phyloP scores from a whole-genome alignment of 75 land plant genomes.

The Pinus albicaulis region DNA sequence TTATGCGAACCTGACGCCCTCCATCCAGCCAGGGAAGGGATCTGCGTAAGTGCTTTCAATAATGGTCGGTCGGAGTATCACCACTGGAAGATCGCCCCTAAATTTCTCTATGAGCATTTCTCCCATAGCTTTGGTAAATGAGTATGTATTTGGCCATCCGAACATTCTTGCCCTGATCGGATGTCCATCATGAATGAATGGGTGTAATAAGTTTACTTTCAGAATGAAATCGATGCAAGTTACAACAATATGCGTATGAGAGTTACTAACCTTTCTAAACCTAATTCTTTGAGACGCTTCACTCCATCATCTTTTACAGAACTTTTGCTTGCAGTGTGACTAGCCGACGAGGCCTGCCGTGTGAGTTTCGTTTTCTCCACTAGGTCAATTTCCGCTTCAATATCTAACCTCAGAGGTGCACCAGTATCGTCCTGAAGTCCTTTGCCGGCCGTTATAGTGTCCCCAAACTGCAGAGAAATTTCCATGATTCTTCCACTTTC shows the following conservation, averaged over 20 bases:
- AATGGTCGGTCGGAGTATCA: constrained; percentile 65
- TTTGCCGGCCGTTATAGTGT: background rate
- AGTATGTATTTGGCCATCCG: constrained; percentile 86
- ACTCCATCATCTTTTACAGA: background rate
- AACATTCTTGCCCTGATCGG: constrained; percentile 47
- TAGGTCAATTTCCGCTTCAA: background rate
- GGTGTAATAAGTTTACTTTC: background rate
- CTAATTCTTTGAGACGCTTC: constrained; percentile 31
- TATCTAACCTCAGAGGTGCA: background rate
- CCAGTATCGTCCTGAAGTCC: no score
- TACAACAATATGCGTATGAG: background rate
- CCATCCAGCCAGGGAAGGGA: constrained; percentile 90
- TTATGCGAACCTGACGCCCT: constrained; percentile 43
- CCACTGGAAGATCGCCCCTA: constrained; percentile 44
- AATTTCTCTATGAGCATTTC: constrained; percentile 52
- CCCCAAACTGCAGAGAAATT: background rate
- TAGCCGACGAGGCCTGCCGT: no score
- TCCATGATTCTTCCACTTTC: background rate
- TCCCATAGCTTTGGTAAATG: constrained; percentile 81
- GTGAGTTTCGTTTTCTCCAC: background rate
- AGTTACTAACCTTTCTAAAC: constrained; percentile 25
- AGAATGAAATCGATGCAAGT: background rate
- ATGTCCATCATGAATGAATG: background rate
- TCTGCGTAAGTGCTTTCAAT: constrained; percentile 67
- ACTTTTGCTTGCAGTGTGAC: no score